These are phyloP conservation scores for Angomonas ambiguus DNA, from an alignment of 208 protist genomes.

Conservation along the genomic window DNA sequence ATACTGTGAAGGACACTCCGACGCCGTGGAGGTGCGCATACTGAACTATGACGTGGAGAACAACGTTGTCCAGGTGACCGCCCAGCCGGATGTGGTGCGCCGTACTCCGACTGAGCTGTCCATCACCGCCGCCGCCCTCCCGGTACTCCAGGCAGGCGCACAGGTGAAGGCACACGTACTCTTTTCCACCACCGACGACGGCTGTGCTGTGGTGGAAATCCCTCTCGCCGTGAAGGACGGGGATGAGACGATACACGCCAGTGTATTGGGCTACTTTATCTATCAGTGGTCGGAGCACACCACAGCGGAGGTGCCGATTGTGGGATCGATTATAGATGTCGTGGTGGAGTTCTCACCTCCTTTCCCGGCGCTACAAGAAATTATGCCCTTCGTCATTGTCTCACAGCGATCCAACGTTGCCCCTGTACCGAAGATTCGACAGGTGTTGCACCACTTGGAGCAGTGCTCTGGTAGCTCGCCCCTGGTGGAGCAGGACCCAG, in stretches of 20 bases:
- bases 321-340: slow-evolving; percentile 47
- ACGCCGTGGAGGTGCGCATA: slow-evolving; percentile 61
- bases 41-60: slow-evolving; percentile 74
- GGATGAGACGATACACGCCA: slow-evolving; percentile 15
- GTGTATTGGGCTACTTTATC: slow-evolving; percentile 71
- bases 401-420: slow-evolving; percentile 41
- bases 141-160: slow-evolving; percentile 27
- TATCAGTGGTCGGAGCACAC: slow-evolving; percentile 44
- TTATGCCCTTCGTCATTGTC: slow-evolving; percentile 66
- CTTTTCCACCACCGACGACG: slow-evolving; percentile 75
- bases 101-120: slow-evolving; percentile 60
- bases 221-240: slow-evolving; percentile 8
- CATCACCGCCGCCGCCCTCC: slow-evolving; percentile 27
- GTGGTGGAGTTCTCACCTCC: slow-evolving; percentile 63
- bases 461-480: background rate
- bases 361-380: slow-evolving; percentile 30
- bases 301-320: slow-evolving; percentile 23
- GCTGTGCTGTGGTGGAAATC: slow-evolving; percentile 77
- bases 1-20: background rate
- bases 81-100: slow-evolving; percentile 53
- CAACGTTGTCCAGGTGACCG: slow-evolving; percentile 70
- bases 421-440: slow-evolving; percentile 36
- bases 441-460: background rate
- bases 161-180: slow-evolving; percentile 54
- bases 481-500: background rate